These are phyloP conservation scores for Agrocybe pediades DNA, from an alignment of 768 basidiomycete genomes.

Conservation along the genomic window DNA sequence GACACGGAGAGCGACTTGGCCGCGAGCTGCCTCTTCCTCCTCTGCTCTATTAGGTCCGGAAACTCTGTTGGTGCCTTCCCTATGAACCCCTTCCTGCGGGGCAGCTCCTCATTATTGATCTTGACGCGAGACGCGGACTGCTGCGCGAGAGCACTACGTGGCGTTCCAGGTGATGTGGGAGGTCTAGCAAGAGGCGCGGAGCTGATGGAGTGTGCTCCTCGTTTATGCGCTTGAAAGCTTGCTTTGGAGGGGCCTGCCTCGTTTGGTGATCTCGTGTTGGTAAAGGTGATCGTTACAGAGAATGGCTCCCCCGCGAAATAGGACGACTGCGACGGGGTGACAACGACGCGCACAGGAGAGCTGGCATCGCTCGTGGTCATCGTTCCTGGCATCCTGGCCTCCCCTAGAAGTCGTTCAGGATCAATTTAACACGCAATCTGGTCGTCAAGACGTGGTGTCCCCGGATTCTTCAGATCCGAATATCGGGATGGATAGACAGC, in stretches of 20 bases:
- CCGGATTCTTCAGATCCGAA: slow-evolving; percentile 13
- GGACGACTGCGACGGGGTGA: slow-evolving; percentile 81
- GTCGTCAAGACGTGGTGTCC: slow-evolving; percentile 12
- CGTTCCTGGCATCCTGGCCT: slow-evolving; percentile 14
- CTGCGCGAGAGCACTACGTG: slow-evolving; percentile 32
- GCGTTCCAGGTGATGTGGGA: slow-evolving; percentile 78
- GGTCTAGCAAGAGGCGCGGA: slow-evolving; percentile 81
- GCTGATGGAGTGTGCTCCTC: slow-evolving; percentile 79
- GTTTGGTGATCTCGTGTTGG: slow-evolving; percentile 73
- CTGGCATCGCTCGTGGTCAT: slow-evolving; percentile 32
- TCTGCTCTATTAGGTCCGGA: slow-evolving; percentile 52
- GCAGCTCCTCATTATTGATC: slow-evolving; percentile 30
- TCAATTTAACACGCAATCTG: slow-evolving; percentile 1
- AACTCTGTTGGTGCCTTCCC: slow-evolving; percentile 45
- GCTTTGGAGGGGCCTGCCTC: slow-evolving; percentile 36
- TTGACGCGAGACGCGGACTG: slow-evolving; percentile 21
- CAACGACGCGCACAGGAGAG: slow-evolving; percentile 64
- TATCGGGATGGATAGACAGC: slow-evolving; percentile 13
- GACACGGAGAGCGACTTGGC: slow-evolving; percentile 68
- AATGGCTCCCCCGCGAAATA: slow-evolving; percentile 94
- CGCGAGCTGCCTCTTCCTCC: slow-evolving; percentile 51
- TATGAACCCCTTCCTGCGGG: slow-evolving; percentile 54
- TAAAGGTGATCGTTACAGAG: slow-evolving; percentile 82
- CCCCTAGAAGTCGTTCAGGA: background rate
- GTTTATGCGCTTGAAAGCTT: slow-evolving; percentile 52